Evolutionary conservation across 2,329 filamentous ascomycete genomes (phyloP).

Genomic region (Shiraia bambusicola): DNA sequence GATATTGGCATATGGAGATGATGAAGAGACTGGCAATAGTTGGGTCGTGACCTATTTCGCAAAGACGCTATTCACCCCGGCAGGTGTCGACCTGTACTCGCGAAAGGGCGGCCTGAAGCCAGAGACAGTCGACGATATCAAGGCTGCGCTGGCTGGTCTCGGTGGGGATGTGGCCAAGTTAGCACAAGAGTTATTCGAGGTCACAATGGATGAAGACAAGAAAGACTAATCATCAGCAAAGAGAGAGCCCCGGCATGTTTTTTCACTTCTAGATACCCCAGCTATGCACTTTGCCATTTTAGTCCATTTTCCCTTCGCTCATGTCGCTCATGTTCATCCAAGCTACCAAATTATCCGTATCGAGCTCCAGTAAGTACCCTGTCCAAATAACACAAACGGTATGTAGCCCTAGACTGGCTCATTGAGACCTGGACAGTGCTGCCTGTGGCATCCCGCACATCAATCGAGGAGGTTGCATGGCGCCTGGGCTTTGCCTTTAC

Average conservation of each 20-base stretch:
- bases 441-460: too few relatives aligned
- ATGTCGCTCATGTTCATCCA: too few relatives aligned
- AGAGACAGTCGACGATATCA: slow-evolving; percentile 59
- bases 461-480: slow-evolving; percentile 19
- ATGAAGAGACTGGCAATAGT: slow-evolving; percentile 48
- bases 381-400: too few relatives aligned
- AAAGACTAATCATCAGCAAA: slow-evolving; percentile 12
- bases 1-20: slow-evolving; percentile 72
- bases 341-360: not conserved
- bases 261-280: slow-evolving; percentile 11
- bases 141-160: slow-evolving; percentile 55
- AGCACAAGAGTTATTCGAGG: slow-evolving; percentile 51
- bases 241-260: not conserved
- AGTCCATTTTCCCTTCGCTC: not conserved
- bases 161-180: slow-evolving; percentile 57
- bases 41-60: slow-evolving; percentile 87
- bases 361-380: too few relatives aligned
- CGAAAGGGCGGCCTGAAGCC: slow-evolving; percentile 59
- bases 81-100: slow-evolving; percentile 77
- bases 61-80: slow-evolving; percentile 78
- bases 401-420: too few relatives aligned
- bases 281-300: not conserved
- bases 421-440: too few relatives aligned
- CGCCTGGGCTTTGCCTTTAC: not conserved
- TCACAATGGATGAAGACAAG: slow-evolving; percentile 33